Conservation (phyloP, 2,329 filamentous ascomycete species). For the Aurifilum marmelostoma region DNA sequence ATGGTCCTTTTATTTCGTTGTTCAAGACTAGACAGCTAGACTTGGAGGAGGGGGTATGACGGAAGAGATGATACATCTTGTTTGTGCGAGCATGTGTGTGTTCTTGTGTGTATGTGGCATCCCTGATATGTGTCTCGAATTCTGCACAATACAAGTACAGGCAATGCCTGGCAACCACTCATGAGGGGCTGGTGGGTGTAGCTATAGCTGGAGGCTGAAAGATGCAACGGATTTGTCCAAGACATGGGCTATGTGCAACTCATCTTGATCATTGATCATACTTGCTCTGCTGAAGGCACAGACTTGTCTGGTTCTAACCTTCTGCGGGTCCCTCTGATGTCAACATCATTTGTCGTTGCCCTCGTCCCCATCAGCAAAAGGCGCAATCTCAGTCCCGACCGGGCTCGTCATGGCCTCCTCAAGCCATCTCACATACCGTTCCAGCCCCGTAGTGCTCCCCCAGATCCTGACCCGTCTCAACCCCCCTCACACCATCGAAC, state of each 20-base stretch:
- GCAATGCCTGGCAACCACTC: too few species aligned
- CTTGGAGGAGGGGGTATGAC: constrained; percentile 7
- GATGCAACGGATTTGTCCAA: not conserved
- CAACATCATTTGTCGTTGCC: not conserved
- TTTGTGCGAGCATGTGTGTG: not conserved
- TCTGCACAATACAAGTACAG: too few species aligned
- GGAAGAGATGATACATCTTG: not conserved
- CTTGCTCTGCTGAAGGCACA: not conserved
- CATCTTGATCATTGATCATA: not conserved
- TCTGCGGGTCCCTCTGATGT: not conserved
- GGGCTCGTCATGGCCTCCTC: constrained; percentile 41
- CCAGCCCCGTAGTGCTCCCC: constrained; percentile 46
- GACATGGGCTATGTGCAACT: not conserved
- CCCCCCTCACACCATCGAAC: constrained; percentile 48
- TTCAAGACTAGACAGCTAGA: constrained; percentile 10
- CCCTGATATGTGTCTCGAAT: not conserved
- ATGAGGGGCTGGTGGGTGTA: too few species aligned
- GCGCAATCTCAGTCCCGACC: constrained; percentile 13
- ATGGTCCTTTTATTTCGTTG: constrained; percentile 5
- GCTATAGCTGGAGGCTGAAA: not conserved
- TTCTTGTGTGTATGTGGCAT: not conserved
- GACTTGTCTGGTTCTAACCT: not conserved
- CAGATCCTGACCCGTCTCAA: constrained; percentile 41
- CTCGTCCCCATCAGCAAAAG: not conserved
- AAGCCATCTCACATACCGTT: constrained; percentile 48